Base-by-base conservation (phyloP, 2,329 filamentous ascomycete genomes). In the Botryosphaeria dothidea region DNA sequence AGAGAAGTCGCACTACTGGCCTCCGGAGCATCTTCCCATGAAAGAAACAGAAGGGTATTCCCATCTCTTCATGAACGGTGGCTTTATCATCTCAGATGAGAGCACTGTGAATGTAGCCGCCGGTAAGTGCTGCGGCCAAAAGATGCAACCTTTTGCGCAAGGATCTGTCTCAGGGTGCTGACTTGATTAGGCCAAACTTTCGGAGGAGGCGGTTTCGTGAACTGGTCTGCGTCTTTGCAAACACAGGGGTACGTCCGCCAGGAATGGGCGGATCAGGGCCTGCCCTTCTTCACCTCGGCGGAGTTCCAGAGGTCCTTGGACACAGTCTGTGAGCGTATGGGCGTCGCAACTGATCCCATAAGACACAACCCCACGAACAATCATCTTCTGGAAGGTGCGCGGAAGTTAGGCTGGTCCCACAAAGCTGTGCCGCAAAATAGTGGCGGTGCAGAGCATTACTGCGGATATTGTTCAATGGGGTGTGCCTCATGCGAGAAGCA, bases 151-250 rank as follows among this genome's bases (percentile, higher is more conserved):
- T 6, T 3, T 21, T 31, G 9, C 25, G 48, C 31, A 34, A 11
- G n/a, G 13, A 2, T n/a, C n/a, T n/a, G 25, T 15, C n/a, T 34
- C 27, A 31, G 29, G 8, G 34, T 6, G 27, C 49, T 52, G 49
- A 52, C 29, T 8, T 9, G 17, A 36, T n/a, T n/a, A 0, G 93
- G 91, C 1, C 85, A 87, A 64, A 86, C 86, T 34, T 96, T 90
- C 87, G 93, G 93, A 31, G 93, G 93, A 46, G 93, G 93, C 64
- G 93, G 93, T 5, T 92, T 92, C 0, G 79, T 97, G 70, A 97
- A 97, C 77, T 97, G 93, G 93, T 90, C 82, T 25, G 86, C 86
- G 5, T 84, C 83, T 3, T 73, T 89, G 17, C 86, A 89, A 69
- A 90, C 92, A 0, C 92, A 94, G 73, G 87, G 86, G 27, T 91